These are phyloP conservation scores for Mycocentrospora acerina DNA, from an alignment of 2,329 filamentous ascomycete genomes.

Conservation along the genomic window DNA sequence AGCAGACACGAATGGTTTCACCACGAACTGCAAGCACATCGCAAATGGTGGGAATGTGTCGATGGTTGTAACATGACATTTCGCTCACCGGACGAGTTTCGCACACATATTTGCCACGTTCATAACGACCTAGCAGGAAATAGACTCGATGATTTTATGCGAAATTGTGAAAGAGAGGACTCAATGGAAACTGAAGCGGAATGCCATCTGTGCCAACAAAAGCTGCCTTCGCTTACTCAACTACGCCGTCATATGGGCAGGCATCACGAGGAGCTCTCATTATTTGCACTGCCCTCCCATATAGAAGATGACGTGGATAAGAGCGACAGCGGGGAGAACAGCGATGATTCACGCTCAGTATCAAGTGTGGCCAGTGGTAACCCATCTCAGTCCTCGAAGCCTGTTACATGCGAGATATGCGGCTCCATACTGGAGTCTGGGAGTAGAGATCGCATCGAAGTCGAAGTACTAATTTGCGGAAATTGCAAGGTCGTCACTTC, in stretches of 20 bases:
- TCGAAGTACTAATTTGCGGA: too few species aligned
- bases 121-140: conserved; percentile 5
- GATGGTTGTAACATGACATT: conserved; percentile 11
- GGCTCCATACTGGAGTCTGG: too few species aligned
- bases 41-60: conserved; percentile 16
- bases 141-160: conserved; percentile 4
- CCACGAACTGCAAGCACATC: conserved; percentile 19
- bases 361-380: too few species aligned
- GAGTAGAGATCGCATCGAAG: too few species aligned
- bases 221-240: conserved; percentile 9
- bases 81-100: conserved; percentile 2
- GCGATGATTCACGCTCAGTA: too few species aligned
- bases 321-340: too few species aligned
- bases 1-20: conserved; percentile 20
- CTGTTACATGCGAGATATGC: too few species aligned
- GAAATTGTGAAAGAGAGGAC: conserved; percentile 4
- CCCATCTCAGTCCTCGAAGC: too few species aligned
- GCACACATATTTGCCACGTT: conserved; percentile 2
- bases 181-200: conserved; percentile 1
- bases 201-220: conserved; percentile 3
- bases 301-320: conserved; percentile 8
- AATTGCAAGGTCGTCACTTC: too few species aligned
- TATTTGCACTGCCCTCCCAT: conserved; percentile 15
- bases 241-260: conserved; percentile 15
- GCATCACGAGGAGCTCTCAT: conserved; percentile 17